phyloP scores from a whole-genome alignment of 202 grass and related monocot species.

The Digitaria exilis region DNA sequence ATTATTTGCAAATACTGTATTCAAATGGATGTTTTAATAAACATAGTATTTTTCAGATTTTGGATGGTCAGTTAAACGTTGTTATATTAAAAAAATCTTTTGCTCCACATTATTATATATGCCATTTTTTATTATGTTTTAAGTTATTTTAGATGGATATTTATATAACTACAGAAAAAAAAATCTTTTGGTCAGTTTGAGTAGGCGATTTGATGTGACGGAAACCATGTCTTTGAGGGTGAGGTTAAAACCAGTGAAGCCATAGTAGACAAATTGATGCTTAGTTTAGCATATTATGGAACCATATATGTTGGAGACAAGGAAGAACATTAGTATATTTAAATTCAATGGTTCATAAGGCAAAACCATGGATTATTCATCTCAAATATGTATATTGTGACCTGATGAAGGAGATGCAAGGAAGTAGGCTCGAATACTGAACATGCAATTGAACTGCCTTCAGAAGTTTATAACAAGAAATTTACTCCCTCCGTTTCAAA shows the following conservation, averaged over 20 bases:
- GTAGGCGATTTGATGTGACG: slow-evolving; percentile 14
- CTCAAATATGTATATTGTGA: neutral
- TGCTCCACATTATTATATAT: too few relatives aligned
- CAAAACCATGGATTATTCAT: slow-evolving; percentile 5
- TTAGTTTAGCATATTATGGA: neutral
- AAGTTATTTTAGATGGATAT: too few relatives aligned
- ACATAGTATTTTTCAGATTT: too few relatives aligned
- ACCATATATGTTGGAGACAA: neutral
- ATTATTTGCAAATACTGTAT: too few relatives aligned
- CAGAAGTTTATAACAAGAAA: neutral
- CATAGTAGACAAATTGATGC: slow-evolving; percentile 18
- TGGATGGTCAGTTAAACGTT: too few relatives aligned
- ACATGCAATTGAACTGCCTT: neutral
- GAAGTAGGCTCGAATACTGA: neutral
- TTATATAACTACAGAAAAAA: too few relatives aligned
- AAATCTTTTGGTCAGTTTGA: slow-evolving; percentile 14
- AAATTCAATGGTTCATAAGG: neutral
- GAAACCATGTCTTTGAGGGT: slow-evolving; percentile 10
- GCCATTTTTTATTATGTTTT: too few relatives aligned
- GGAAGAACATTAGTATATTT: neutral
- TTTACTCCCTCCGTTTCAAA: too few relatives aligned
- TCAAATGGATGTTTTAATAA: too few relatives aligned
- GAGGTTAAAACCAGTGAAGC: slow-evolving; percentile 32
- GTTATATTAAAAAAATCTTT: too few relatives aligned
- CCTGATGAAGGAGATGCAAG: neutral